Evolutionary conservation across 2,329 filamentous ascomycete genomes (phyloP).

Genomic region (Botryotinia convoluta): DNA sequence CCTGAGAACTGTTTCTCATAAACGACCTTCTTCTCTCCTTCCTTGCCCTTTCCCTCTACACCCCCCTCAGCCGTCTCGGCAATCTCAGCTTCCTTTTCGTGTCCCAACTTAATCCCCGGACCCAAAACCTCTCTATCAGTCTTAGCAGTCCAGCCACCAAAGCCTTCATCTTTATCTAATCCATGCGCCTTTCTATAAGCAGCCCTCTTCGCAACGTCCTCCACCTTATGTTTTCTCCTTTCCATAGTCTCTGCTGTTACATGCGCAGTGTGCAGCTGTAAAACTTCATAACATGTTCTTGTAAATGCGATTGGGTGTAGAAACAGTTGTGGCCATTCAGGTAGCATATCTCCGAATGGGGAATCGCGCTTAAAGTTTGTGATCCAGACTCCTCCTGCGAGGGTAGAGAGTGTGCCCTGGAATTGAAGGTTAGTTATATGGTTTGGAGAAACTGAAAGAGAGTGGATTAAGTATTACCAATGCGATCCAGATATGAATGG

Average conservation of each 20-base stretch:
- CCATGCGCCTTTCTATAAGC: slow-evolving; percentile 86
- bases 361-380: slow-evolving; percentile 78
- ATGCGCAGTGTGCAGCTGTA: slow-evolving; percentile 73
- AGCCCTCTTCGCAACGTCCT: slow-evolving; percentile 83
- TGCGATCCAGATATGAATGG: slow-evolving; percentile 78
- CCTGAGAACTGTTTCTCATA: slow-evolving; percentile 49
- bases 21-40: slow-evolving; percentile 41
- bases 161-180: slow-evolving; percentile 60
- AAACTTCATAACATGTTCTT: slow-evolving; percentile 65
- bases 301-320: slow-evolving; percentile 67
- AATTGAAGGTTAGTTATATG: slow-evolving; percentile 7
- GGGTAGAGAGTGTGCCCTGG: slow-evolving; percentile 41
- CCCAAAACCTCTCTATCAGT: slow-evolving; percentile 38
- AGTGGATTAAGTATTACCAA: slow-evolving; percentile 55
- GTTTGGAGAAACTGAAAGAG: neutral
- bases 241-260: slow-evolving; percentile 66
- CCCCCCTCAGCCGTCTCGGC: slow-evolving; percentile 12
- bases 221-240: slow-evolving; percentile 68
- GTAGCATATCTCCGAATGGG: slow-evolving; percentile 76
- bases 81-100: slow-evolving; percentile 9
- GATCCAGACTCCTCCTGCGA: slow-evolving; percentile 71
- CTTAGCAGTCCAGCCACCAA: slow-evolving; percentile 49
- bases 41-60: slow-evolving; percentile 17
- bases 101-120: slow-evolving; percentile 35
- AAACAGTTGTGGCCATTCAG: slow-evolving; percentile 65